A percentile compares a stretch with the other conserved stretches of the same genome.
phyloP scores from a whole-genome alignment of 345 rosid genomes.

The Gossypium bickii region DNA sequence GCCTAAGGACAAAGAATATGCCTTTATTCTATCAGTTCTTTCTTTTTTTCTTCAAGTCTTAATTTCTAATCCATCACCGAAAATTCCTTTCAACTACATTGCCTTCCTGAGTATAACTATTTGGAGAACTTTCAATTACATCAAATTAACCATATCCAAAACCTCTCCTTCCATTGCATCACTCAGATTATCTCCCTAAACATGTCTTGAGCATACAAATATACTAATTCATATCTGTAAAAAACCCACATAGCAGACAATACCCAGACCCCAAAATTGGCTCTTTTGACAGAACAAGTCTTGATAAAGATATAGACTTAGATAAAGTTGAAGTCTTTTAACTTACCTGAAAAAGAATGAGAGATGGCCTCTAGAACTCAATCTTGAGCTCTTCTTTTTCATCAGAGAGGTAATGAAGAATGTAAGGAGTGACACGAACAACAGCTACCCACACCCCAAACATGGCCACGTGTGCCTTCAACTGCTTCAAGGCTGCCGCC shows the following conservation, averaged over 20 bases:
- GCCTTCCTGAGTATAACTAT: not conserved
- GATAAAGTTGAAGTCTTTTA: not conserved
- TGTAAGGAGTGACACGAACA: slow-evolving; percentile 62
- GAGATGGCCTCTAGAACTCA: slow-evolving; percentile 38
- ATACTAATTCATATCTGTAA: not conserved
- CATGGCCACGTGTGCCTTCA: slow-evolving; percentile 47
- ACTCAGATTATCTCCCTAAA: not conserved
- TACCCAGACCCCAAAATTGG: not conserved
- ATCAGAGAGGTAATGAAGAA: slow-evolving; percentile 59
- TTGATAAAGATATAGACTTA: not conserved
- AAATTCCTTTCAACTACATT: not conserved
- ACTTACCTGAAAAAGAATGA: slow-evolving; percentile 18
- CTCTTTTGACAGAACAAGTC: not conserved
- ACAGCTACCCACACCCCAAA: slow-evolving; percentile 62
- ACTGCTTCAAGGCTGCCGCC: slow-evolving; percentile 77
- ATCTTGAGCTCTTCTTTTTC: slow-evolving; percentile 76
- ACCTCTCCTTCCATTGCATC: not conserved
- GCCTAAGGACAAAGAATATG: not conserved
- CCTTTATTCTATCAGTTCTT: not conserved
- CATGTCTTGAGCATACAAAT: not conserved
- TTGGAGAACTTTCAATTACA: not conserved
- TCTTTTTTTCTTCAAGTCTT: not conserved
- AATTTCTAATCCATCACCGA: not conserved
- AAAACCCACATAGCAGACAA: not conserved
- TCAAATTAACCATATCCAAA: not conserved